Evolutionary conservation across 106 monocot species (phyloP), one percentile per base, ranked within the genome.

Genomic region (Cymbidium sinense): DNA sequence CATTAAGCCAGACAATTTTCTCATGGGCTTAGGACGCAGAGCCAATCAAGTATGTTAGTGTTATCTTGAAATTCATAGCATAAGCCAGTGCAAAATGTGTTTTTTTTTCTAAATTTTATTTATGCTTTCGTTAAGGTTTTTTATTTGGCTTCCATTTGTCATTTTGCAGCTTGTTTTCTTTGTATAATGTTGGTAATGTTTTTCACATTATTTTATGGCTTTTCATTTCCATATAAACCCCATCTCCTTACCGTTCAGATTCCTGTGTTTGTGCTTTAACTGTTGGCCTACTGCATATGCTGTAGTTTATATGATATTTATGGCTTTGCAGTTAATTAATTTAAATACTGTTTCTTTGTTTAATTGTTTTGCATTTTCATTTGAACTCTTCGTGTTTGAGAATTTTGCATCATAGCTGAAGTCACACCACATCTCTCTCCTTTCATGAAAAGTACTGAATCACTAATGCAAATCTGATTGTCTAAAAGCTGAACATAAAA

Each of bases 1-100:
- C 52, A 86, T 91, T 34, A 91, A 91, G 41, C 90, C 90, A 47
- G 90, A 91, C 74, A 91, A 91, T 71, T 91, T 91, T 61, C 87
- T 91, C 41, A 87, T 91, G 87, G 87, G 87, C 51, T 84, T 87
- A 75, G 87, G 87, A 11, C 83, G 85, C 33, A 83, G 70, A 78
- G 87, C 87, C 79, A 87, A 86, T 84, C 90, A 91, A 81, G 90
- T 91, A 75, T 20, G 17, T 27, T 62, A 62, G 8, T 9, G 8
- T 27, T 62, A 62, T 62, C 27, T 62, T 62, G 23, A 62, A 62
- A 62, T 62, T 62, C 6, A 27, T 28, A 62, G 6, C 27, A 25
- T 27, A 62, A 62, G 61, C 27, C 8, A 25, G 15, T 25, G 23
- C 27, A 25, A 25, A 62, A 62, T 9, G 5, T 62, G 21, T 9